phyloP scores from a whole-genome alignment of 345 rosid species.

The Punica granatum region DNA sequence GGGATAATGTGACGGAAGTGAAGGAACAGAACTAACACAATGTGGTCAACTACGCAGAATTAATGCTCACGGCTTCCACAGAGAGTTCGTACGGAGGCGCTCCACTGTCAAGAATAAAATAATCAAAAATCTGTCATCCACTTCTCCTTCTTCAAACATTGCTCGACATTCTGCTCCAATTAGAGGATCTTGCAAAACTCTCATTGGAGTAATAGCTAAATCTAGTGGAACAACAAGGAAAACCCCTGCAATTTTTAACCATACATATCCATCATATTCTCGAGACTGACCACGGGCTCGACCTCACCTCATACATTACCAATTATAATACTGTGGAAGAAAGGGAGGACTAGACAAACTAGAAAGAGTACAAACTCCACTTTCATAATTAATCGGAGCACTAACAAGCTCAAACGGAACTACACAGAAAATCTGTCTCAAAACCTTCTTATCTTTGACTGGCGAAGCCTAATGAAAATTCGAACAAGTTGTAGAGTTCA shows the following conservation, averaged over 20 bases:
- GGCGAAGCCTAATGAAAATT: too few species aligned
- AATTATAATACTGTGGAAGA: not conserved
- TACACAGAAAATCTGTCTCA: too few species aligned
- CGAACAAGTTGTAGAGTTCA: too few species aligned
- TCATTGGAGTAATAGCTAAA: constrained; percentile 93
- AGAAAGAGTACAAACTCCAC: not conserved
- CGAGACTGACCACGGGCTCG: too few species aligned
- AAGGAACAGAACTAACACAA: not conserved
- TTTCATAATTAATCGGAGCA: not conserved
- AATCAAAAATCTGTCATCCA: constrained; percentile 85
- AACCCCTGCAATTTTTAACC: constrained; percentile 41
- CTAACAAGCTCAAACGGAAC: not conserved
- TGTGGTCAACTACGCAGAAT: not conserved
- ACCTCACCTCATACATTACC: not conserved
- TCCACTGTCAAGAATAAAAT: constrained; percentile 70
- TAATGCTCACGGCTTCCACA: constrained; percentile 76
- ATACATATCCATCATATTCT: not conserved
- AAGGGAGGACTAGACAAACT: not conserved
- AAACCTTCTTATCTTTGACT: too few species aligned
- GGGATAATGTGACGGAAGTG: not conserved
- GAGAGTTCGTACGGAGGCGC: constrained; percentile 62
- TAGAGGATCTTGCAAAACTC: constrained; percentile 88
- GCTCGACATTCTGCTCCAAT: constrained; percentile 79
- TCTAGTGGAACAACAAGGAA: constrained; percentile 70
- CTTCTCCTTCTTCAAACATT: constrained; percentile 72